These are phyloP conservation scores for Amanita molliuscula DNA, from an alignment of 768 basidiomycete species.

Conservation along the genomic window DNA sequence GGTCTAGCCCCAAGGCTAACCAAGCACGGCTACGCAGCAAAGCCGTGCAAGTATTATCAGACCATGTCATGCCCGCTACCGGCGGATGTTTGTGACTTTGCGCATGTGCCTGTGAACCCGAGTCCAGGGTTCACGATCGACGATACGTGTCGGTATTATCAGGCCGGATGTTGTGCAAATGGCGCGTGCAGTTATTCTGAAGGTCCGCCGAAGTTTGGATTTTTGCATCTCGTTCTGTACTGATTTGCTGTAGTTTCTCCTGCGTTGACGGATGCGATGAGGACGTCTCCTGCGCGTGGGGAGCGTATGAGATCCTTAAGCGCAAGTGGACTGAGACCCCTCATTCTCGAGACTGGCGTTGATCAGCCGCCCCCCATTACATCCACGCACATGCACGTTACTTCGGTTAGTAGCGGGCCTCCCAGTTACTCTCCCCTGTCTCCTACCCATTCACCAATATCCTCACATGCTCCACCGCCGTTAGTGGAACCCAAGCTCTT, in stretches of 20 bases:
- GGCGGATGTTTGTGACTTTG: slow-evolving; percentile 25
- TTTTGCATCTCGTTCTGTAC: not conserved
- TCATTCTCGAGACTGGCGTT: not conserved
- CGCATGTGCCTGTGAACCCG: slow-evolving; percentile 18
- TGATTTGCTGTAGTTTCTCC: not conserved
- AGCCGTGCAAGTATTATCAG: slow-evolving; percentile 28
- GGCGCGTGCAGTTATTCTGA: slow-evolving; percentile 20
- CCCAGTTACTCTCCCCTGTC: not conserved
- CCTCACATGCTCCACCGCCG: not conserved
- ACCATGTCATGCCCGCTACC: slow-evolving; percentile 20
- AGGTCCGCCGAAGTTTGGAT: not conserved
- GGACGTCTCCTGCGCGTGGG: not conserved
- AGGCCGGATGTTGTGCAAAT: slow-evolving; percentile 19
- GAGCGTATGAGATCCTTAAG: not conserved
- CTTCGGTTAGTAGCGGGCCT: not conserved
- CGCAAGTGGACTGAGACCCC: not conserved
- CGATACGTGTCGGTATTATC: slow-evolving; percentile 18
- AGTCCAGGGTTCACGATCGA: slow-evolving; percentile 12
- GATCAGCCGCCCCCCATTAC: not conserved
- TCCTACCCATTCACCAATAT: not conserved
- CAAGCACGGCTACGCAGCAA: slow-evolving; percentile 14
- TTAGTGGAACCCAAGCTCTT: not conserved
- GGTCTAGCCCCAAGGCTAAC: not conserved
- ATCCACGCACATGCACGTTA: not conserved
- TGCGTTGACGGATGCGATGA: not conserved